phyloP scores from a whole-genome alignment of 2,329 filamentous ascomycete species.

The Pseudocercospora ulei region DNA sequence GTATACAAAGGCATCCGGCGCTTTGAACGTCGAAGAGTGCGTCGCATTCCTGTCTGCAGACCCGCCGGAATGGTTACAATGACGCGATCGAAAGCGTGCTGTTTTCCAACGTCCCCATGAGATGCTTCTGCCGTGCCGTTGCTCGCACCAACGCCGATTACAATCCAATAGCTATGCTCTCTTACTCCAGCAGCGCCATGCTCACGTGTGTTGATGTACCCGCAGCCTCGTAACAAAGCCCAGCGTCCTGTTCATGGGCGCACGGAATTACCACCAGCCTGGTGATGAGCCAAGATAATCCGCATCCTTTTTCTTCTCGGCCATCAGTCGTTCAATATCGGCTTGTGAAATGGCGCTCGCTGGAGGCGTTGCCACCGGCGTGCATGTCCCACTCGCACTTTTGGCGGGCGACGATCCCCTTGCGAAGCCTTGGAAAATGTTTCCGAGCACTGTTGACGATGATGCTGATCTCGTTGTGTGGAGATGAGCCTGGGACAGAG shows the following conservation, averaged over 20 bases:
- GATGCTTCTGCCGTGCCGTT: neutral
- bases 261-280: slow-evolving; percentile 18
- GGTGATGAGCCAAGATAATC: slow-evolving; percentile 25
- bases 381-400: slow-evolving; percentile 15
- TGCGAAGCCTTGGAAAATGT: slow-evolving; percentile 26
- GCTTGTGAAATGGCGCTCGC: slow-evolving; percentile 22
- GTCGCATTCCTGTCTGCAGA: too few species aligned
- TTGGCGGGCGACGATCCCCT: slow-evolving; percentile 11
- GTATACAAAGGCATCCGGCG: too few species aligned
- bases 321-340: slow-evolving; percentile 26
- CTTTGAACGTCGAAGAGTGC: too few species aligned
- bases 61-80: slow-evolving; percentile 3
- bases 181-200: slow-evolving; percentile 12
- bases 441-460: slow-evolving; percentile 26
- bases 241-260: neutral
- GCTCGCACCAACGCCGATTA: slow-evolving; percentile 2
- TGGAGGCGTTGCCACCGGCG: slow-evolving; percentile 19
- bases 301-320: slow-evolving; percentile 29
- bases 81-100: slow-evolving; percentile 8
- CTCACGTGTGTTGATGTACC: slow-evolving; percentile 9
- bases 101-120: neutral
- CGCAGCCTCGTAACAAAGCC: slow-evolving; percentile 5
- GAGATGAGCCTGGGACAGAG: slow-evolving; percentile 4
- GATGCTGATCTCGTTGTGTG: slow-evolving; percentile 5
- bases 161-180: slow-evolving; percentile 4